These are phyloP conservation scores for Apium graveolens DNA, from an alignment of 129 eudicot genomes.

Conservation along the genomic window DNA sequence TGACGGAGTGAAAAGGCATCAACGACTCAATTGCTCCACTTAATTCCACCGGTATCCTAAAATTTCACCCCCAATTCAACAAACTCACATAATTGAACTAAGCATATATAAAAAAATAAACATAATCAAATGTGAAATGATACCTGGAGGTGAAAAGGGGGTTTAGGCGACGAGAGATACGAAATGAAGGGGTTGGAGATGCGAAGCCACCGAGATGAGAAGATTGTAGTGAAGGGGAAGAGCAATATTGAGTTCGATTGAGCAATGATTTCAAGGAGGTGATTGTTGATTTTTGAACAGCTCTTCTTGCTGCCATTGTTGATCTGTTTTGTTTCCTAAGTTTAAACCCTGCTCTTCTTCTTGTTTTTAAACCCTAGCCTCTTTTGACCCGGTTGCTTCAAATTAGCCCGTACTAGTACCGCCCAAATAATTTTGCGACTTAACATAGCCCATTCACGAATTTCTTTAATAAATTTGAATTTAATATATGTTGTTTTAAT, in stretches of 20 bases:
- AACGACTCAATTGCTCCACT: conserved; percentile 41
- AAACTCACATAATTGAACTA: background rate
- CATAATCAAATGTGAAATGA: background rate
- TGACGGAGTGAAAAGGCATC: conserved; percentile 67
- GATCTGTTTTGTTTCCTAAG: background rate
- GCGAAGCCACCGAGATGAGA: conserved; percentile 27
- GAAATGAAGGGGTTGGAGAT: conserved; percentile 13
- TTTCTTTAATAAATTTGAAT: too few relatives aligned
- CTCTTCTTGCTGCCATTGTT: conserved; percentile 35
- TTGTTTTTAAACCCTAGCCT: background rate
- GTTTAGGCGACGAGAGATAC: conserved; percentile 14
- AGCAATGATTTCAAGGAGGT: conserved; percentile 24
- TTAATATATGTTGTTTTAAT: too few relatives aligned
- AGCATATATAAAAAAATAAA: background rate
- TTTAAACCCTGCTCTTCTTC: background rate
- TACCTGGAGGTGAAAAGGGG: conserved; percentile 38
- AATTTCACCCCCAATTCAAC: background rate
- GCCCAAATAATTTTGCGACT: background rate
- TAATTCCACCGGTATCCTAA: conserved; percentile 57
- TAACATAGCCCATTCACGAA: background rate
- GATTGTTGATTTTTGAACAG: conserved; percentile 22
- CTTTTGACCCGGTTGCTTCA: background rate
- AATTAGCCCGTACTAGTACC: background rate
- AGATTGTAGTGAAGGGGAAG: conserved; percentile 12
- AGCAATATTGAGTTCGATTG: conserved; percentile 9